These are phyloP conservation scores for Dothistroma pini DNA, from an alignment of 2,329 filamentous ascomycete species.

Conservation along the genomic window DNA sequence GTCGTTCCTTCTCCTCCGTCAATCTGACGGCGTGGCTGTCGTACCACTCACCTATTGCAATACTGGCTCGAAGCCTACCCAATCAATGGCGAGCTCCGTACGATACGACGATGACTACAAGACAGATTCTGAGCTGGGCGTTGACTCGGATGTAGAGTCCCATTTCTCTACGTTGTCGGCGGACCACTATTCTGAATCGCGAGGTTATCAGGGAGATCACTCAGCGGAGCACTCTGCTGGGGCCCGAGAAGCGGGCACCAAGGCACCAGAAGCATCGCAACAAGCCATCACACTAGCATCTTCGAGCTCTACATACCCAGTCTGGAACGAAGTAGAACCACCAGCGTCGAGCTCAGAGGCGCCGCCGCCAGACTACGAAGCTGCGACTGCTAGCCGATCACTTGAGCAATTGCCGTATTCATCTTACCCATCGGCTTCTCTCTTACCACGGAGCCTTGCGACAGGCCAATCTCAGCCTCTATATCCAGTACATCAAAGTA, in stretches of 20 bases:
- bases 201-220: slow-evolving; percentile 17
- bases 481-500: slow-evolving; percentile 4
- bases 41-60: not conserved
- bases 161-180: slow-evolving; percentile 19
- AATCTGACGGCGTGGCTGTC: not conserved
- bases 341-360: slow-evolving; percentile 14
- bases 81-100: slow-evolving; percentile 11
- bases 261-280: slow-evolving; percentile 21
- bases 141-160: slow-evolving; percentile 17
- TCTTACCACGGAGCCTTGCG: not conserved
- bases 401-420: not conserved
- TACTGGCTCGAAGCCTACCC: not conserved
- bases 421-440: not conserved
- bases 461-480: not conserved
- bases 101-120: slow-evolving; percentile 13
- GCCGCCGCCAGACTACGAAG: slow-evolving; percentile 30
- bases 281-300: slow-evolving; percentile 11
- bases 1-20: not conserved
- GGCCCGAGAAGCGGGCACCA: slow-evolving; percentile 11
- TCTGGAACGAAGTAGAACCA: slow-evolving; percentile 18
- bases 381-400: slow-evolving; percentile 18
- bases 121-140: slow-evolving; percentile 14
- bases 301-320: slow-evolving; percentile 10
- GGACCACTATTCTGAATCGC: slow-evolving; percentile 26
- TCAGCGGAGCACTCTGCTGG: slow-evolving; percentile 20